phyloP scores from a whole-genome alignment of 2,329 filamentous ascomycete species.

The Xylaria sp. region DNA sequence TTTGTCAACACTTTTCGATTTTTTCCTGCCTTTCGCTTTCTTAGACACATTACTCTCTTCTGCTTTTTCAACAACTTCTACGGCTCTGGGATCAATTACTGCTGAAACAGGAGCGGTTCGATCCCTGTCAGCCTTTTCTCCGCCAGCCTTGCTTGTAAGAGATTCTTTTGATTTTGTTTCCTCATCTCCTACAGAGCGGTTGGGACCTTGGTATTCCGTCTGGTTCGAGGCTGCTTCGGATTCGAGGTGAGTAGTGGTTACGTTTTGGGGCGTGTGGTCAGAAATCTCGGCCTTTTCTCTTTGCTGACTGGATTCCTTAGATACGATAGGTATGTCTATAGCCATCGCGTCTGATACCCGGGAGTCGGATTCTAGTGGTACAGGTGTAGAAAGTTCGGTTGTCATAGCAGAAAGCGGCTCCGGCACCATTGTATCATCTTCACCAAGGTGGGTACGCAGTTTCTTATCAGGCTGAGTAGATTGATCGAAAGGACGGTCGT shows the following conservation, averaged over 20 bases:
- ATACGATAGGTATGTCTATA: background rate
- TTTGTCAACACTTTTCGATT: conserved; percentile 54
- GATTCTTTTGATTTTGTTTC: conserved; percentile 11
- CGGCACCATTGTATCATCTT: conserved; percentile 43
- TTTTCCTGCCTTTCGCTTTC: conserved; percentile 52
- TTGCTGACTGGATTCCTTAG: background rate
- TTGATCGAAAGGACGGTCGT: conserved; percentile 53
- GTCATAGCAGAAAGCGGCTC: conserved; percentile 44
- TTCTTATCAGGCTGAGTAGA: conserved; percentile 52
- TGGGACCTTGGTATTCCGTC: background rate
- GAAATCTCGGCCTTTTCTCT: background rate
- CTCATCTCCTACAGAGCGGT: conserved; percentile 36
- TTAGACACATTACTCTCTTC: conserved; percentile 51
- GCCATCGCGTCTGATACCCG: background rate
- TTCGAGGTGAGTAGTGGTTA: conserved; percentile 25
- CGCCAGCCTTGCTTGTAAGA: conserved; percentile 25
- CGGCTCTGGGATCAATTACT: conserved; percentile 39
- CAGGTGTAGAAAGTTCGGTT: background rate
- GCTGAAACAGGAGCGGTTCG: conserved; percentile 40
- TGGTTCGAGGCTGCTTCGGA: conserved; percentile 10
- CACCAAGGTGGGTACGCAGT: conserved; percentile 45
- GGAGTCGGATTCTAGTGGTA: background rate
- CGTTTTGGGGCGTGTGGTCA: conserved; percentile 1
- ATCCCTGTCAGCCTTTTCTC: conserved; percentile 34
- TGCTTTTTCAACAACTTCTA: conserved; percentile 51